Evolutionary conservation across 352 stramenopile genomes (phyloP), one percentile per base, ranked within the genome.

Genomic region (Paralagenidium karlingii): DNA sequence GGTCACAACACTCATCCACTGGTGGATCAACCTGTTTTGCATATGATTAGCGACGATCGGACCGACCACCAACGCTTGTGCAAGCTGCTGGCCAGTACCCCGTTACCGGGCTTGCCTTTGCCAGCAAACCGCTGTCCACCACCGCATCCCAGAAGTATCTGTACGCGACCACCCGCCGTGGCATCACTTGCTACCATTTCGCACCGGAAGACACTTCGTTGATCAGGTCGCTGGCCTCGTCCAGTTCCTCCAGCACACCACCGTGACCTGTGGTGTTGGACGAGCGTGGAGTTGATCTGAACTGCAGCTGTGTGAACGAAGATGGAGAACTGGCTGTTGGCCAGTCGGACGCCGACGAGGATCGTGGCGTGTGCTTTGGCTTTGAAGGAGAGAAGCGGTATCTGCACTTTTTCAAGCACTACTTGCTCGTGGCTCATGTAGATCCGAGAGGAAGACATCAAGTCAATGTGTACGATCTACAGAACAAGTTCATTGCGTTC

Each of bases 401-500:
- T 36, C 18, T 92, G 34, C 47, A 69, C 38, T 92, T 92, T 36
- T 92, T 92, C 55, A 92, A 92, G 51, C 78, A 92, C 39, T 92
- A 92, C 37, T 27, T 91, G 37, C 42, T 89, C 8, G 78, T 92
- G 1, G 76, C 74, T 1, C 78, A 92, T 34, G 74, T 88, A 19
- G 78, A 92, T 19, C 69, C 78, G 6, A 71, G 77, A 34, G 71
- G 74, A 2, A 74, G 82, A 9, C 74, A 90, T 43, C 76, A 90
- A 42, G 66, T 93, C 44, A 94, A 92, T 45, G 68, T 94, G 24
- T 96, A 96, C 58, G 84, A 96, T 45, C 49, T 94, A 24, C 68
- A 87, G 38, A 95, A 95, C 58, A 95, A 95, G 51, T 93, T 94
- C 25, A 90, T 95, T 26, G 84, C 80, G 10, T 95, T 94, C 56